Evolutionary conservation across 2,329 filamentous ascomycete species (phyloP).

Genomic region (Claviceps maximensis): DNA sequence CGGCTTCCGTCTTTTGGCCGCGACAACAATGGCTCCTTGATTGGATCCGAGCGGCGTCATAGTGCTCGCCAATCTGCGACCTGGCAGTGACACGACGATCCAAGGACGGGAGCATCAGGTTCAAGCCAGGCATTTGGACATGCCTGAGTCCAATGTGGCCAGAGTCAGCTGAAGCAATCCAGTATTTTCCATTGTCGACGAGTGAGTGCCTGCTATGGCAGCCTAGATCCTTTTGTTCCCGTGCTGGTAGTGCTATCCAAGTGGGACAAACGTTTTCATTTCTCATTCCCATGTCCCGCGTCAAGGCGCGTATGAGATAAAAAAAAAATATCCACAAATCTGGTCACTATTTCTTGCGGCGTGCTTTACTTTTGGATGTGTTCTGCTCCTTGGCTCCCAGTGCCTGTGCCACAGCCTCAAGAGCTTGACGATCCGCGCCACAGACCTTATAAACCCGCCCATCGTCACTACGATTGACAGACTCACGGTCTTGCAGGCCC

Average conservation of each 20-base stretch:
- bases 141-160: too few relatives aligned
- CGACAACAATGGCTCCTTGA: conserved; percentile 19
- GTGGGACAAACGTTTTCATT: too few relatives aligned
- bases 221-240: too few relatives aligned
- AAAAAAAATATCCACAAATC: too few relatives aligned
- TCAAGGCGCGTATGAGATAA: too few relatives aligned
- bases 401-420: conserved; percentile 15
- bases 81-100: conserved; percentile 26
- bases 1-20: conserved; percentile 17
- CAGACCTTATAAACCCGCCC: conserved; percentile 17
- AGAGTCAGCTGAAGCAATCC: conserved; percentile 31
- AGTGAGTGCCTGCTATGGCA: too few relatives aligned
- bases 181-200: conserved; percentile 36
- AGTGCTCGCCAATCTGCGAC: neutral
- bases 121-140: too few relatives aligned
- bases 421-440: conserved; percentile 16
- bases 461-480: conserved; percentile 13
- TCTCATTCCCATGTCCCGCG: too few relatives aligned
- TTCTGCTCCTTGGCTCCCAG: conserved; percentile 9
- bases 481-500: conserved; percentile 11
- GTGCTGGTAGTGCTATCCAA: too few relatives aligned
- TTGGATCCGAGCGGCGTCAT: conserved; percentile 23
- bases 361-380: neutral
- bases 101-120: conserved; percentile 28
- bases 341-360: neutral